Evolutionary conservation across 257 asterid species (phyloP), one percentile per base, ranked within the genome.

Genomic region (Solanum tacnaense): DNA sequence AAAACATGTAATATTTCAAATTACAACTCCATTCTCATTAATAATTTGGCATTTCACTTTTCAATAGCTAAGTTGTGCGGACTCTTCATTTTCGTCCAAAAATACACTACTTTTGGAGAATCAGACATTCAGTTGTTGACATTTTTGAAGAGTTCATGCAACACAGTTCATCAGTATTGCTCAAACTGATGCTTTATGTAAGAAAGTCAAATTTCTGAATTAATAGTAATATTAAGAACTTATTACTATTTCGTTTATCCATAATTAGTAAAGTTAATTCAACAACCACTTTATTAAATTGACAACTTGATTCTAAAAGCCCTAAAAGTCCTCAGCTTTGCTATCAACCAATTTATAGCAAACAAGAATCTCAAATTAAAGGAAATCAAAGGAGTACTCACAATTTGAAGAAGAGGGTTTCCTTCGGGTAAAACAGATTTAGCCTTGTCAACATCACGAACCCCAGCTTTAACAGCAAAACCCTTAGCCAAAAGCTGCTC

Each of bases 401-500:
- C 99, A 89, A 97, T 21, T 91, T 95, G 93, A 90, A 97, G 99
- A 90, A 92, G 32, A 52, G 98, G 94, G 88, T 94, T 95, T 83
- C 87, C 84, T 70, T 89, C 92, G 32, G 96, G 90, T 83, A 97
- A 92, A 46, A 88, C n/a, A 7, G 94, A 90, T 91, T 93, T 97
- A 25, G 98, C 99, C 92, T 95, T 97, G 74, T 95, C 95, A 18
- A 95, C 85, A 81, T 96, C 96, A 34, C 99, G 94, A 18, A 97
- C 99, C 3, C 98, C 99, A 70, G 99, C 98, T 89, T 93, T 95
- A 46, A 97, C 98, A 83, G 94, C 93, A 93, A 96, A 97, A 1
- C 99, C 98, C 88, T 92, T 96, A 23, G 95, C 92, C 93, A 97
- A 89, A 78, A 97, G 97, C 94, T 96, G 98, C 91, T 95, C 97